Conservation (phyloP, 1,284 basidiomycete species). For the Tetrapyrgos nigripes region DNA sequence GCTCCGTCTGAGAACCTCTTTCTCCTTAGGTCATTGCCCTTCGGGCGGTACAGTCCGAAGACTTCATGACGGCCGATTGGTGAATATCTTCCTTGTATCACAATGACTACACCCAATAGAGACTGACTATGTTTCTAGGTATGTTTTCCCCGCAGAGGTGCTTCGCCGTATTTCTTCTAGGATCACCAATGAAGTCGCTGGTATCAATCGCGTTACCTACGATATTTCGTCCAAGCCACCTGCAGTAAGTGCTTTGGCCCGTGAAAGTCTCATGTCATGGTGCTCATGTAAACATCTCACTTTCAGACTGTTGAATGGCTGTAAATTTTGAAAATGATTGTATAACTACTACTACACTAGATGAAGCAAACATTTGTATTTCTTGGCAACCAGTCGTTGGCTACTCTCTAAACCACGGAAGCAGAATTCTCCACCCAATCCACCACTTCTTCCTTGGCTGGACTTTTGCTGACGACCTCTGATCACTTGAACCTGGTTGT, state of each 20-base stretch:
- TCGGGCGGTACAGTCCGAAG: conserved; percentile 91
- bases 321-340: no score
- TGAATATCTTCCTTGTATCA: conserved; percentile 42
- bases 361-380: neutral
- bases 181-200: conserved; percentile 97
- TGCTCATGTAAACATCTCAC: neutral
- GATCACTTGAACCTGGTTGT: no score
- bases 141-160: conserved; percentile 93
- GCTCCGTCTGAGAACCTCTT: neutral
- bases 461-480: no score
- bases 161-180: conserved; percentile 93
- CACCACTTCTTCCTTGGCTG: no score
- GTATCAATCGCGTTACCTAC: conserved; percentile 94
- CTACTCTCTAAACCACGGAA: no score
- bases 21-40: conserved; percentile 80
- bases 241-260: conserved; percentile 58
- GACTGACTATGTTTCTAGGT: conserved; percentile 54
- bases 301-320: conserved; percentile 21
- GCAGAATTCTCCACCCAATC: no score
- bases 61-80: conserved; percentile 99
- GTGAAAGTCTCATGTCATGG: no score
- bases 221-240: conserved; percentile 99
- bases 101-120: neutral
- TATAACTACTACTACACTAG: neutral
- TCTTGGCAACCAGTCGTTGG: no score